A percentile compares a stretch with the other conserved stretches of the same genome.
Evolutionary conservation across 208 protist genomes (phyloP).

Genomic region (Acanthamoeba healyi): DNA sequence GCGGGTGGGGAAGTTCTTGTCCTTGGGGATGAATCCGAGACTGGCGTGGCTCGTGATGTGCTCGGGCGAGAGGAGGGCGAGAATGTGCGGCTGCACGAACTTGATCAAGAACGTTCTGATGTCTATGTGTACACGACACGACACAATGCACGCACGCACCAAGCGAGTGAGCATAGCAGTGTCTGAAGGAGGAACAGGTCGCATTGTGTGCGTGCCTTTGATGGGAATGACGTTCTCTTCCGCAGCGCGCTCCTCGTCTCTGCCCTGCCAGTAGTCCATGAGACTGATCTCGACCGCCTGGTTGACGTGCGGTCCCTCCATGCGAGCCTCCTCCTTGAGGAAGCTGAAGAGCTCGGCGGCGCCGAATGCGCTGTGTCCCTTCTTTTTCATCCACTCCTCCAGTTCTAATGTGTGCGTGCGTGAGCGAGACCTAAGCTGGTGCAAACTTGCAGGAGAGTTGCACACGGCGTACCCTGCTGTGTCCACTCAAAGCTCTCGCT

Average conservation of each 20-base stretch:
- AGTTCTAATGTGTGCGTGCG: not conserved
- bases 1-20: constrained; percentile 66
- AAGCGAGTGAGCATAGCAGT: too few relatives aligned
- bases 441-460: too few relatives aligned
- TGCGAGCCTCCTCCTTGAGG: not conserved
- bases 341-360: not conserved
- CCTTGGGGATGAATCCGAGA: constrained; percentile 61
- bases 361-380: not conserved
- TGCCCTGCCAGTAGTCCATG: not conserved
- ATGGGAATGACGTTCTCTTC: not conserved
- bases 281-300: not conserved
- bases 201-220: too few relatives aligned
- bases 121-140: not conserved
- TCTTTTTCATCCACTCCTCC: not conserved
- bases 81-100: constrained; percentile 6
- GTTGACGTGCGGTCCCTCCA: not conserved
- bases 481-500: constrained; percentile 65
- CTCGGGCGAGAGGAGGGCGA: not conserved
- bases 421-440: too few relatives aligned
- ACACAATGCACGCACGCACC: not conserved
- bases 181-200: too few relatives aligned
- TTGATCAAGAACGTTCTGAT: constrained; percentile 20
- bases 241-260: not conserved
- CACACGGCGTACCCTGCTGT: not conserved
- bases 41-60: not conserved